phyloP scores from a whole-genome alignment of 345 rosid genomes.

The Heritiera littoralis region DNA sequence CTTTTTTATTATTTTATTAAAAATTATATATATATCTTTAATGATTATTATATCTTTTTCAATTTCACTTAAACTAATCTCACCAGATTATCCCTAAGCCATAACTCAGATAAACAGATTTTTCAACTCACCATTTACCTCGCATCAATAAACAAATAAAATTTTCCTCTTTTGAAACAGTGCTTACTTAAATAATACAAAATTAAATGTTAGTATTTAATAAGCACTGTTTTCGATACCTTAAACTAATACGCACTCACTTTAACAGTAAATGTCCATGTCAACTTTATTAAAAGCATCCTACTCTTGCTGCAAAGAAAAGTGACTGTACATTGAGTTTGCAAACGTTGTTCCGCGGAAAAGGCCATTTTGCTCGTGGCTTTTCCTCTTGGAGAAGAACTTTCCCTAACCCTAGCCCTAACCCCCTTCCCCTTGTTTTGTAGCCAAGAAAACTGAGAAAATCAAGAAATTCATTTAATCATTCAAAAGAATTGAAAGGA shows the following conservation, averaged over 20 bases:
- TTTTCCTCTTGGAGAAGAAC: constrained; percentile 6
- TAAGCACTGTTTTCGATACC: background rate
- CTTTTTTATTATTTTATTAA: no score
- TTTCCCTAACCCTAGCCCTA: background rate
- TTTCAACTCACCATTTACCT: no score
- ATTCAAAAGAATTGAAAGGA: background rate
- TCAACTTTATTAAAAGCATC: background rate
- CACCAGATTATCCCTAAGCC: no score
- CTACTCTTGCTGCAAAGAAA: background rate
- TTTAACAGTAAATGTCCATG: background rate
- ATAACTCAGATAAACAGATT: no score
- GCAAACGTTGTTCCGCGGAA: background rate
- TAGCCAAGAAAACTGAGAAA: constrained; percentile 7
- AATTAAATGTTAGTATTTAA: no score
- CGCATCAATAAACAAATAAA: background rate
- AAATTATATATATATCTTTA: no score
- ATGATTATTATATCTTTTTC: no score
- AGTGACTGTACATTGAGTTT: background rate
- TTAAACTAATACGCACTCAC: background rate
- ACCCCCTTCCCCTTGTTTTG: background rate
- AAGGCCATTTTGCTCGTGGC: background rate
- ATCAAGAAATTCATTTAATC: background rate
- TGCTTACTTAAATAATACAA: no score
- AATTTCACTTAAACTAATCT: no score
- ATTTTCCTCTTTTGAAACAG: background rate